A percentile compares a stretch with the other conserved stretches of the same genome.
Conservation (phyloP, 371 early-diverging fungal species). For the Cokeromyces recurvatus region DNA sequence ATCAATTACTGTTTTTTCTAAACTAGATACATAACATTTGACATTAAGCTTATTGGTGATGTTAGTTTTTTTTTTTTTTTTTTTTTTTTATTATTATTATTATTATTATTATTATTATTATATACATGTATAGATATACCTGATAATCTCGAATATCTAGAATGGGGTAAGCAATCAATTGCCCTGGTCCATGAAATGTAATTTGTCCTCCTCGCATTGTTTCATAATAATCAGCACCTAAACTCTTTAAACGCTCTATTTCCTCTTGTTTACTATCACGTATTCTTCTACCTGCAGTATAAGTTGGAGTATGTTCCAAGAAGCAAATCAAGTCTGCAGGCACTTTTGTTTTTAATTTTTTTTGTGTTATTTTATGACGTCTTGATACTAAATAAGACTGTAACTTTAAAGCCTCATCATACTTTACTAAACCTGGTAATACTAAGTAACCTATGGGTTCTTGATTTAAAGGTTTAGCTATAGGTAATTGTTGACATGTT, state of each 20-base stretch:
- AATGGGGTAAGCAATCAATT: conserved; percentile 94
- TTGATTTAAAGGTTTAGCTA: conserved; percentile 8
- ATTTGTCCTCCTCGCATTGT: conserved; percentile 89
- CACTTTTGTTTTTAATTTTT: background rate
- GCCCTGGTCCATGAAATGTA: conserved; percentile 97
- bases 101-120: no score
- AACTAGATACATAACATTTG: conserved; percentile 70
- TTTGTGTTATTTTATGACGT: conserved; percentile 33
- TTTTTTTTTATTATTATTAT: background rate
- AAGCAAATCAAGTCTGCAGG: conserved; percentile 65
- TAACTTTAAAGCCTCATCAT: conserved; percentile 50
- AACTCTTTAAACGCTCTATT: conserved; percentile 42
- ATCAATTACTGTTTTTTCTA: conserved; percentile 77
- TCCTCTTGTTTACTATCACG: conserved; percentile 55
- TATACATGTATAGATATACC: conserved; percentile 35
- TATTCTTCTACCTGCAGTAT: conserved; percentile 88
- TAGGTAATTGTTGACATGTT: background rate
- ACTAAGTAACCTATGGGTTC: conserved; percentile 20
- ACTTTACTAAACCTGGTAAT: conserved; percentile 32
- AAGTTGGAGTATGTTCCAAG: conserved; percentile 86
- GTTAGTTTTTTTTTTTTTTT: background rate
- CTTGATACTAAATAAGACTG: conserved; percentile 50
- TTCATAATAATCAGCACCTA: conserved; percentile 82
- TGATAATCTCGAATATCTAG: conserved; percentile 67
- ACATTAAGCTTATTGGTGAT: conserved; percentile 51